These are phyloP conservation scores for Termitomyces heimii DNA, from an alignment of 768 basidiomycete species.

Conservation along the genomic window DNA sequence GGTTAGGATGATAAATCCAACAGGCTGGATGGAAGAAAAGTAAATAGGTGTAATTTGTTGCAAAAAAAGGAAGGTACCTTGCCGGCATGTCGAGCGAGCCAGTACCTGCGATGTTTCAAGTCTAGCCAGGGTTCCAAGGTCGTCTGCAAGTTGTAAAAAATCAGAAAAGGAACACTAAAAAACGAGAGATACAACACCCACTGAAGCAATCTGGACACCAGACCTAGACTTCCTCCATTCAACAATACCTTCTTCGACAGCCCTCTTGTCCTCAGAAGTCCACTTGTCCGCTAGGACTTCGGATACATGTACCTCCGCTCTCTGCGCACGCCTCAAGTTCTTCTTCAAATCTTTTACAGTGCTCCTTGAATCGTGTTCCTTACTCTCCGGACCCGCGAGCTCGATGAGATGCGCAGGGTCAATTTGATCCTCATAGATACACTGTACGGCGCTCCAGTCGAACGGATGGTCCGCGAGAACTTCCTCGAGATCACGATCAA, in stretches of 20 bases:
- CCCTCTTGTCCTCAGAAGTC: slow-evolving; percentile 35
- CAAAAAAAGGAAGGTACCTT: not conserved
- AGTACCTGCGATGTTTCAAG: not conserved
- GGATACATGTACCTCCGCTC: slow-evolving; percentile 42
- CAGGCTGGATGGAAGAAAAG: not conserved
- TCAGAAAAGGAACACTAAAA: not conserved
- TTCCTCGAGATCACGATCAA: slow-evolving; percentile 34
- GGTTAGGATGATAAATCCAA: not conserved
- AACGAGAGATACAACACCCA: slow-evolving; percentile 15
- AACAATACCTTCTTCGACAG: slow-evolving; percentile 45
- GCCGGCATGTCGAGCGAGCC: not conserved
- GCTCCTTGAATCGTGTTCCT: slow-evolving; percentile 26
- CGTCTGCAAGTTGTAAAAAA: not conserved
- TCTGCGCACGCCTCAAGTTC: slow-evolving; percentile 55
- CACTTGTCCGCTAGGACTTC: slow-evolving; percentile 34
- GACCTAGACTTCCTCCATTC: slow-evolving; percentile 50
- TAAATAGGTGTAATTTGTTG: not conserved
- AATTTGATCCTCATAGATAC: slow-evolving; percentile 58
- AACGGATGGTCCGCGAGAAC: slow-evolving; percentile 18
- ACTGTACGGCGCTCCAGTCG: slow-evolving; percentile 55
- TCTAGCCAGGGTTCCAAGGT: not conserved
- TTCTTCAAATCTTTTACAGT: slow-evolving; percentile 55
- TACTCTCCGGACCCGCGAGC: slow-evolving; percentile 22
- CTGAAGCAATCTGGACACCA: slow-evolving; percentile 54
- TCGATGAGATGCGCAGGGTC: slow-evolving; percentile 41